Percentiles rank a stretch among this genome's conserved stretches.
Conservation (phyloP, 805 yeast genomes). For the Candida mattraensis region DNA sequence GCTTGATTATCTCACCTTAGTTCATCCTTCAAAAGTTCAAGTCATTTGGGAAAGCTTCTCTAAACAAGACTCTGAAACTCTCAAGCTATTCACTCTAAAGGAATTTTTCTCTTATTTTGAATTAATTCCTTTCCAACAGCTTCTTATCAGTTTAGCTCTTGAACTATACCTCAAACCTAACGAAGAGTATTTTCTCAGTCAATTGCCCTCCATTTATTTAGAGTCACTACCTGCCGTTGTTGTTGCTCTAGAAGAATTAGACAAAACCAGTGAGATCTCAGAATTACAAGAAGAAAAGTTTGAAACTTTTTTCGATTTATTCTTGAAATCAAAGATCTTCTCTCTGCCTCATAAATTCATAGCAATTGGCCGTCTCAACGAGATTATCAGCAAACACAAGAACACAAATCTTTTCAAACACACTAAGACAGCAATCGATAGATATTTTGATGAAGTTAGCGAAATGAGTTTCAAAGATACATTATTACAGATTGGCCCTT, state of each 20-base stretch:
- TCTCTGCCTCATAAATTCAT: constrained; percentile 33
- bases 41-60: constrained; percentile 15
- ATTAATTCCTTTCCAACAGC: constrained; percentile 26
- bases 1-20: constrained; percentile 24
- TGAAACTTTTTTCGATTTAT: constrained; percentile 22
- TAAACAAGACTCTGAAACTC: constrained; percentile 28
- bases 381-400: constrained; percentile 2
- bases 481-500: constrained; percentile 35
- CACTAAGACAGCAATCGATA: constrained; percentile 19
- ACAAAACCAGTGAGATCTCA: constrained; percentile 12
- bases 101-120: constrained; percentile 30
- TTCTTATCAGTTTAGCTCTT: constrained; percentile 28
- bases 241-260: constrained; percentile 26
- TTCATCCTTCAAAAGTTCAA: constrained; percentile 17
- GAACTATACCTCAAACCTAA: constrained; percentile 20
- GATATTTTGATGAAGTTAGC: constrained; percentile 27
- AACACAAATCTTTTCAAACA: constrained; percentile 1
- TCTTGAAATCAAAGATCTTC: constrained; percentile 28
- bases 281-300: constrained; percentile 15
- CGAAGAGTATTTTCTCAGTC: constrained; percentile 14
- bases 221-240: constrained; percentile 30
- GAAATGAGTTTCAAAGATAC: constrained; percentile 35
- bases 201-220: constrained; percentile 27
- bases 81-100: constrained; percentile 29
- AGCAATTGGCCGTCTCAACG: constrained; percentile 19